Base-by-base conservation (phyloP, 2,329 filamentous ascomycete species). In the Spiromastix sp. region DNA sequence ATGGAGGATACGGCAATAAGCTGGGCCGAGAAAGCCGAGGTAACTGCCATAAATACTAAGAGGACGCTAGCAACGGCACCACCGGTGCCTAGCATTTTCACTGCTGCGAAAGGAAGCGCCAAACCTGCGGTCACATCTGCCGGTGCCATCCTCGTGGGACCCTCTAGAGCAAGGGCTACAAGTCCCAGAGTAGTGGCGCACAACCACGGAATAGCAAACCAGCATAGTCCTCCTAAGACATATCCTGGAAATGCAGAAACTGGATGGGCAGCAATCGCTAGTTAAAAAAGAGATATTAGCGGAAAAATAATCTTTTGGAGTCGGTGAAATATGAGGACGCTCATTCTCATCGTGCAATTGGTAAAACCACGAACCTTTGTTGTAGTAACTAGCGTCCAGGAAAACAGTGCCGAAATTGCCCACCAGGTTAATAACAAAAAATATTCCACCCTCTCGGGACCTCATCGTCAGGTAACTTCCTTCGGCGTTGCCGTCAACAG, bases 121-220 rank as follows among this genome's bases (percentile, higher is more conserved):
- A 94, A 67, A 2, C 87, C 87, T 4, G 85, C 85, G 1, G 76
- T 79, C 0, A 94, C 83, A 40, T 93, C 85, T 4, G 71, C 72
- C 0, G 75, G 66, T 6, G 70, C 63, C 73, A 93, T 84, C 24
- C 85, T 75, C 40, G 79, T 64, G 75, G 74, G 80, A 44, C 68
- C 75, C 56, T 94, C 85, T 2, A 94, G 70, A 0, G 85, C 82
- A 5, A 94, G 67, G 3, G 82, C 85, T 1, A 82, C 73, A 5
- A 94, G 71, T 20, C 86, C 86, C 77, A 93, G 83, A 2, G 86
- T 93, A 0, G 84, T 94, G 1, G 86, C 85, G 2, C 78, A 82
- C 7, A 93, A 69, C 82, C 84, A 93, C 0, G 87, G 87, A 34
- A 95, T 93, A 1, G 86, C 86, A 48, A 94, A 94, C 86, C 86